Evolutionary conservation across 345 rosid genomes (phyloP).

Genomic region (Bruguiera sexangula): DNA sequence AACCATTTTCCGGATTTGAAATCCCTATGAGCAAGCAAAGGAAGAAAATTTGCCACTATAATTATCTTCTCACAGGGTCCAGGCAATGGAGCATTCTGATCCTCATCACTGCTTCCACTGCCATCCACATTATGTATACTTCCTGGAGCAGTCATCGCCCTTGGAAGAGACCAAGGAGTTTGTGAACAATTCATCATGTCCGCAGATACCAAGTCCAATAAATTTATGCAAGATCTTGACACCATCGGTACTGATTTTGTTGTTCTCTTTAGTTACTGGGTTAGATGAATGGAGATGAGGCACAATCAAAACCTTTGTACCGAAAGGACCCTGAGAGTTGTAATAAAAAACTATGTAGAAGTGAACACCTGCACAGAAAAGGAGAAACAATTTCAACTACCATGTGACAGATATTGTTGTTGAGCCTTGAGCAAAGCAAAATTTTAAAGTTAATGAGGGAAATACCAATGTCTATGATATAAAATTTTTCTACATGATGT

Average conservation of each 20-base stretch:
- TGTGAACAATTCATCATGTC: conserved; percentile 51
- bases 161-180: conserved; percentile 49
- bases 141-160: conserved; percentile 56
- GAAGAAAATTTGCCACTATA: conserved; percentile 41
- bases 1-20: conserved; percentile 28
- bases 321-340: neutral
- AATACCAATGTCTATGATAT: neutral
- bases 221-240: conserved; percentile 64
- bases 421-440: neutral
- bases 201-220: conserved; percentile 60
- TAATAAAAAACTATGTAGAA: neutral
- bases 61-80: conserved; percentile 26
- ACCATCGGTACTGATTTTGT: conserved; percentile 33
- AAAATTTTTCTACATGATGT: neutral
- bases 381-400: conserved; percentile 4
- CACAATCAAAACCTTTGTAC: neutral
- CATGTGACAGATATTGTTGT: neutral
- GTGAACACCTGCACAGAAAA: conserved; percentile 12
- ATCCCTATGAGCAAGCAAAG: conserved; percentile 34
- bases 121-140: conserved; percentile 45
- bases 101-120: conserved; percentile 17
- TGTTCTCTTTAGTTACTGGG: neutral
- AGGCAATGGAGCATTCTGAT: conserved; percentile 13
- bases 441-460: neutral
- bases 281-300: conserved; percentile 4